Evolutionary conservation across 768 basidiomycete species (phyloP).

Genomic region (Cystobasidium ongulense): DNA sequence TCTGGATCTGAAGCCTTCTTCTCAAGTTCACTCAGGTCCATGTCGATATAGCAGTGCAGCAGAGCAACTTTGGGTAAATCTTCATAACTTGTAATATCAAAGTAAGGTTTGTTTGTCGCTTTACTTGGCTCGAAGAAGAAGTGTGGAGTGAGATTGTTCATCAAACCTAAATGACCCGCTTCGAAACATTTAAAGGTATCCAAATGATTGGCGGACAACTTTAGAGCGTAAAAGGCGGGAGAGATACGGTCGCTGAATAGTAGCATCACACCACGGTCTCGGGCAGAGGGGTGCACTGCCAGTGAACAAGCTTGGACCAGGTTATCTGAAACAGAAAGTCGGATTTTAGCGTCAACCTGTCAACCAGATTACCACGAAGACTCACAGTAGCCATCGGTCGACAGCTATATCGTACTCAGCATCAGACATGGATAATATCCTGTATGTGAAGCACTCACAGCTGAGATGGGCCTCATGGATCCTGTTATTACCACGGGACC

Average conservation of each 20-base stretch:
- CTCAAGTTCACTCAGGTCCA: neutral
- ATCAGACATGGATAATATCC: neutral
- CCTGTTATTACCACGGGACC: conserved; percentile 45
- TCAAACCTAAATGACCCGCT: conserved; percentile 43
- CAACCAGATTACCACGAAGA: conserved; percentile 41
- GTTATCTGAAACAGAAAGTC: neutral
- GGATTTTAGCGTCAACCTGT: conserved; percentile 35
- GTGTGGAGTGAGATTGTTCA: conserved; percentile 34
- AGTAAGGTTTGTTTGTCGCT: conserved; percentile 41
- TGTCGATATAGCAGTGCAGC: conserved; percentile 33
- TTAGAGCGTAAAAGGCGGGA: conserved; percentile 42
- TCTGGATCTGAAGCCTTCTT: neutral
- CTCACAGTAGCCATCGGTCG: neutral
- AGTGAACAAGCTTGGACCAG: conserved; percentile 4
- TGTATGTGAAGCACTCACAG: neutral
- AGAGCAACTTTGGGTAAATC: conserved; percentile 37
- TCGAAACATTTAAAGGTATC: conserved; percentile 44
- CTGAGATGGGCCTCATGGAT: conserved; percentile 45
- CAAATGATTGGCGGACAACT: conserved; percentile 40
- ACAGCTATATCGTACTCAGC: neutral
- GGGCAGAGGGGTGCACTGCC: neutral
- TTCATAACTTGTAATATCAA: conserved; percentile 31
- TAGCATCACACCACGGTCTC: conserved; percentile 42
- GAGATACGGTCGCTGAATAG: conserved; percentile 45
- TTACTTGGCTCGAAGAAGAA: conserved; percentile 41